Base-by-base conservation (phyloP, 2,329 filamentous ascomycete species). In the Chaetomiaceae sp. region DNA sequence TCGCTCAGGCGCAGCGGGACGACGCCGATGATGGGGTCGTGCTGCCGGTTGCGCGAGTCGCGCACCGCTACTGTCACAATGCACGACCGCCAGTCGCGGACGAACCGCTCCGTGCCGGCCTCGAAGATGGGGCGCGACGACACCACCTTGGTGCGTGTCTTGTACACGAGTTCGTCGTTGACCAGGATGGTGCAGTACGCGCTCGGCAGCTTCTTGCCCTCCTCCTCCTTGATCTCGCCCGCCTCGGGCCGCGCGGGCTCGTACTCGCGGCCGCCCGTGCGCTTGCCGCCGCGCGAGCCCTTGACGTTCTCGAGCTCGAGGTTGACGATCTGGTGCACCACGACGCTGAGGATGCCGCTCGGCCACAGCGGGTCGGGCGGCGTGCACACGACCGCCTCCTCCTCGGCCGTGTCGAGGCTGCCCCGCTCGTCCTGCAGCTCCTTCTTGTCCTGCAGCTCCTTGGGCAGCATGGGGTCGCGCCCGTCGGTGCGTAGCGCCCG, bases 91-190 rank as follows among this genome's bases (percentile, higher is more conserved):
- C 94, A 99, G 66, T 99, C 92, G 20, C 92, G 86, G 27, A 97
- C 75, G 63, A 97, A 97, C 12, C 87, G 83, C 66, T 99, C 94
- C 0, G 91, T 96, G 55, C 92, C 92, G 3, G 94, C 91, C 63
- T 97, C 96, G 79, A 96, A 97, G 59, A 97, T 96, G 1, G 94
- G 94, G 68, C 95, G 91, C 48, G 89, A 95, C 33, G 88, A 95
- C 7, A 95, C 88, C 4, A 91, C 91, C 75, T 99, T 97, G 33
- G 89, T 83, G 65, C 94, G 83, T n/a, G 92, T 97, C 65, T 92
- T 91, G 75, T 96, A 97, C 17, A 83, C 81, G 61, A 96, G 72
- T 63, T 95, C 84, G 64, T 97, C 92, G 61, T 96, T 96, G 69
- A 88, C 78, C 11, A 94, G 72, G 51, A 99, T 91, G 1, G 91